Conservation (phyloP, 2,329 filamentous ascomycete species). For the Xylaria hypoxylon region DNA sequence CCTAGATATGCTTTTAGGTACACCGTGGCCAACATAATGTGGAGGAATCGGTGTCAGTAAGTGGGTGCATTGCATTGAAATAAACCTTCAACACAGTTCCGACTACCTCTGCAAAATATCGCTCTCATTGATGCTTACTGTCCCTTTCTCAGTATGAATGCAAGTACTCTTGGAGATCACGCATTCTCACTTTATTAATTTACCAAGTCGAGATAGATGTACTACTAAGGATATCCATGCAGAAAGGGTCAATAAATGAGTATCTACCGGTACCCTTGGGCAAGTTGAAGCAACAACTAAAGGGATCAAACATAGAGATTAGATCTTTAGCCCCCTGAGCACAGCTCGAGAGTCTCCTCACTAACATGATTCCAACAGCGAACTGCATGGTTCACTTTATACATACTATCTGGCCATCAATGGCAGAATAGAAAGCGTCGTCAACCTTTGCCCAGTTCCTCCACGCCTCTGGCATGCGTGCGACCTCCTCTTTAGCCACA, state of each 20-base stretch:
- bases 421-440: conserved; percentile 31
- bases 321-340: background rate
- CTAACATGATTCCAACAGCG: background rate
- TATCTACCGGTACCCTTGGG: background rate
- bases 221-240: no score
- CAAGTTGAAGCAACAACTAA: background rate
- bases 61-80: background rate
- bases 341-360: background rate
- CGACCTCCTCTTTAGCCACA: conserved; percentile 25
- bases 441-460: conserved; percentile 29
- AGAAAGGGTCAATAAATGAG: background rate
- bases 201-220: background rate
- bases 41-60: background rate
- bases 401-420: conserved; percentile 38
- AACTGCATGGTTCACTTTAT: conserved; percentile 20
- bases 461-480: conserved; percentile 32
- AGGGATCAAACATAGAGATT: background rate
- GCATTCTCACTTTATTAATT: background rate
- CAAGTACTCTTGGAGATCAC: background rate
- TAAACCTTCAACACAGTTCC: background rate
- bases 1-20: background rate
- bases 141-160: no score
- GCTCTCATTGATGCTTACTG: no score
- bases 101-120: background rate
- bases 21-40: background rate